These are phyloP conservation scores for Rhizopogon sp. DNA, from an alignment of 768 basidiomycete genomes.

Conservation along the genomic window DNA sequence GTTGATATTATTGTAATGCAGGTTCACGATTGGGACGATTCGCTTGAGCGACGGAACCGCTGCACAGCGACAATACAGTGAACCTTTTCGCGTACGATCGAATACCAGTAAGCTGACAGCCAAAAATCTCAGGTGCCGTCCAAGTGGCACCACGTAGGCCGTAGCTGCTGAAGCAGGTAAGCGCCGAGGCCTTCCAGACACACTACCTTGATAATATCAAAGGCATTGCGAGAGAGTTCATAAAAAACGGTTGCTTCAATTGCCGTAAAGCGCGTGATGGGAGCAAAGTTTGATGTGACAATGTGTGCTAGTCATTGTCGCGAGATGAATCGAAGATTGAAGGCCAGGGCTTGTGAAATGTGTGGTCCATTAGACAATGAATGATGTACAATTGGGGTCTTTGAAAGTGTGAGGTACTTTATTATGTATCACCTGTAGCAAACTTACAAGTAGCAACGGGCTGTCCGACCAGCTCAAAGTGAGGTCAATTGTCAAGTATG, in stretches of 20 bases:
- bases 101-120: conserved; percentile 25
- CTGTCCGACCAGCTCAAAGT: neutral
- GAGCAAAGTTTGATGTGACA: conserved; percentile 15
- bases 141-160: conserved; percentile 42
- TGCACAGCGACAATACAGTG: conserved; percentile 40
- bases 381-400: conserved; percentile 5
- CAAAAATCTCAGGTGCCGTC: conserved; percentile 25
- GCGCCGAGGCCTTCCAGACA: conserved; percentile 33
- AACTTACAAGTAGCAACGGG: neutral
- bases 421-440: too few species aligned
- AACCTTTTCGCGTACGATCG: conserved; percentile 44
- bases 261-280: conserved; percentile 44
- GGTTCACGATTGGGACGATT: conserved; percentile 52
- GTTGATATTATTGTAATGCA: conserved; percentile 19
- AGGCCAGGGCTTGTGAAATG: conserved; percentile 25
- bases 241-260: conserved; percentile 71
- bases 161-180: conserved; percentile 33
- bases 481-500: neutral
- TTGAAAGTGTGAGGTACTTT: neutral
- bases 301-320: conserved; percentile 56
- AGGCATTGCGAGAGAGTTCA: conserved; percentile 63
- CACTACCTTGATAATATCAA: conserved; percentile 59
- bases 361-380: neutral
- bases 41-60: conserved; percentile 31
- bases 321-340: conserved; percentile 58